Conservation (phyloP, 2,329 filamentous ascomycete genomes). For the Aureobasidium sp. region DNA sequence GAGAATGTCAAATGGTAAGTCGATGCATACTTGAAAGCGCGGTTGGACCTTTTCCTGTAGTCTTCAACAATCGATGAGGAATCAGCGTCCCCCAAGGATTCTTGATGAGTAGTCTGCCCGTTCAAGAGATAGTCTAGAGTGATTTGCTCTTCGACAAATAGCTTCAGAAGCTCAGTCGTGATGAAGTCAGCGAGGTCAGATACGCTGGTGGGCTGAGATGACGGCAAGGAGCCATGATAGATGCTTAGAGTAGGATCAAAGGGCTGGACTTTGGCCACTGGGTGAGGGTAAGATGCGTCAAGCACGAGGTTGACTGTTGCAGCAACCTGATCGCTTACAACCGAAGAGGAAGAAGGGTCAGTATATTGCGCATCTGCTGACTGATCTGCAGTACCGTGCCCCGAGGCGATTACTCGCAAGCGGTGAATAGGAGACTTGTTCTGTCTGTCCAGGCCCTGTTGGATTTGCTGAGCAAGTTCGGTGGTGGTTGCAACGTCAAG, state of each 20-base stretch:
- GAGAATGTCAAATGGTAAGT: slow-evolving; percentile 96
- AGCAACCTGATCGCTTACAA: slow-evolving; percentile 41
- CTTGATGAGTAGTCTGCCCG: background rate
- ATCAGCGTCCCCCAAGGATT: background rate
- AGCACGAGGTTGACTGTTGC: slow-evolving; percentile 63
- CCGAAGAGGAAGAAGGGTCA: slow-evolving; percentile 21
- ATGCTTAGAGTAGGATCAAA: slow-evolving; percentile 67
- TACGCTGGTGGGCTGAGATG: slow-evolving; percentile 57
- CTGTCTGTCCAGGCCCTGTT: slow-evolving; percentile 76
- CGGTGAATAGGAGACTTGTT: slow-evolving; percentile 82
- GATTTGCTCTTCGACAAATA: slow-evolving; percentile 83
- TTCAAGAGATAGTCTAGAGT: slow-evolving; percentile 47
- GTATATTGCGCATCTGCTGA: slow-evolving; percentile 19
- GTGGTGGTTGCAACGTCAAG: slow-evolving; percentile 60
- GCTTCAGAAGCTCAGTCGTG: slow-evolving; percentile 63
- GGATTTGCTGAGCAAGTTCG: slow-evolving; percentile 67
- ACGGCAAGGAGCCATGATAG: slow-evolving; percentile 61
- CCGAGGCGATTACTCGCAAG: slow-evolving; percentile 47
- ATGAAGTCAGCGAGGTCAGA: slow-evolving; percentile 60
- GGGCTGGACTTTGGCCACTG: slow-evolving; percentile 54
- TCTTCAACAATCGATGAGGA: background rate
- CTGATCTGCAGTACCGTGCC: slow-evolving; percentile 1
- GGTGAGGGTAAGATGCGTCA: slow-evolving; percentile 41
- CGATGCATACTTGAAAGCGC: slow-evolving; percentile 82
- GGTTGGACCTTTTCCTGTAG: slow-evolving; percentile 55